These are phyloP conservation scores for Eucalyptus curtisii DNA, from an alignment of 345 rosid species.

Conservation along the genomic window DNA sequence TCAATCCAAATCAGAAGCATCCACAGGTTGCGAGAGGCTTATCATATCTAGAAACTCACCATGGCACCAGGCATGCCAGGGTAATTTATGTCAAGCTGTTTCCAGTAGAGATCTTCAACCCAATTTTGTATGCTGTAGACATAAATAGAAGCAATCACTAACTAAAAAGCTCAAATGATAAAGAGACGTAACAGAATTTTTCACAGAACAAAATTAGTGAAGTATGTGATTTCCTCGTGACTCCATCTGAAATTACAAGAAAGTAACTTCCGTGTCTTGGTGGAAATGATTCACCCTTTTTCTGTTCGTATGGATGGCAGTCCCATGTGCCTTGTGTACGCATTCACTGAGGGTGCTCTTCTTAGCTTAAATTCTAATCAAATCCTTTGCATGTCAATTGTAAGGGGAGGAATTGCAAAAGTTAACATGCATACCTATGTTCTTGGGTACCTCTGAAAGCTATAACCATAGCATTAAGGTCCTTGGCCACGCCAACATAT, in stretches of 20 bases:
- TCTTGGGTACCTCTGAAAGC: constrained; percentile 78
- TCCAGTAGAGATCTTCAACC: constrained; percentile 87
- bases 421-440: constrained; percentile 21
- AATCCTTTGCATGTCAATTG: not conserved
- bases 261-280: not conserved
- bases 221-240: not conserved
- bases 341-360: not conserved
- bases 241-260: not conserved
- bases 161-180: not conserved
- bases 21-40: not conserved
- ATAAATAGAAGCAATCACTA: not conserved
- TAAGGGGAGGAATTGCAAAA: not conserved
- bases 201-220: not conserved
- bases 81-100: constrained; percentile 86
- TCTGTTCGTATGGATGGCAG: not conserved
- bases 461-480: constrained; percentile 51
- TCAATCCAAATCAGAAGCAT: not conserved
- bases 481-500: constrained; percentile 59
- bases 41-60: constrained; percentile 30
- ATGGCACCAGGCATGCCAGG: constrained; percentile 94
- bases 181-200: not conserved
- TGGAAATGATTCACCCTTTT: not conserved
- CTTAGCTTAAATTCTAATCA: not conserved
- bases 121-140: constrained; percentile 82
- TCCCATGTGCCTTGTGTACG: not conserved